These are phyloP conservation scores for Globisporangium barbulae DNA, from an alignment of 352 stramenopile species.

Conservation along the genomic window DNA sequence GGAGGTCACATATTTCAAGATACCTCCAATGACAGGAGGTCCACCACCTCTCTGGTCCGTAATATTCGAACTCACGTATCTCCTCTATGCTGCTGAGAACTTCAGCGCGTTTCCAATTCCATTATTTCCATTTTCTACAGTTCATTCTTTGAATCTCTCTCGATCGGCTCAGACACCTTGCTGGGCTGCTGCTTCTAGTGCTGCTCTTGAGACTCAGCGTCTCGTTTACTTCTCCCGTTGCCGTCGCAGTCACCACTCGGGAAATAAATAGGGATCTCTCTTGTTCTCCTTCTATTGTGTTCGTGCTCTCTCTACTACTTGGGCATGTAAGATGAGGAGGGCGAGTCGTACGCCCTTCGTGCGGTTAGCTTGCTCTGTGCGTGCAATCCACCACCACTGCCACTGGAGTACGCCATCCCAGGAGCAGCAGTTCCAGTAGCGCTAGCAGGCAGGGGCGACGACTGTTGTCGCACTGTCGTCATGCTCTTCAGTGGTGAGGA, in stretches of 20 bases:
- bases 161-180: no score
- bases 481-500: constrained; percentile 15
- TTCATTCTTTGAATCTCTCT: background rate
- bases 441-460: constrained; percentile 8
- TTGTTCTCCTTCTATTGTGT: background rate
- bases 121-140: background rate
- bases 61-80: no score
- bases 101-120: background rate
- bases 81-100: background rate
- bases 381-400: background rate
- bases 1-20: no score
- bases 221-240: background rate
- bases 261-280: constrained; percentile 13
- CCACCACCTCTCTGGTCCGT: no score
- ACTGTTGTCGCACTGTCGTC: constrained; percentile 12
- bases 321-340: background rate
- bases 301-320: background rate
- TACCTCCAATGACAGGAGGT: no score
- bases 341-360: constrained; percentile 9
- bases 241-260: background rate
- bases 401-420: background rate
- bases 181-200: no score
- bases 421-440: background rate
- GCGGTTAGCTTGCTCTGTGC: background rate
- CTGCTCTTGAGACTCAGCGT: no score